These are phyloP conservation scores for Castanea crenata DNA, from an alignment of 306 rosid species.

Conservation along the genomic window DNA sequence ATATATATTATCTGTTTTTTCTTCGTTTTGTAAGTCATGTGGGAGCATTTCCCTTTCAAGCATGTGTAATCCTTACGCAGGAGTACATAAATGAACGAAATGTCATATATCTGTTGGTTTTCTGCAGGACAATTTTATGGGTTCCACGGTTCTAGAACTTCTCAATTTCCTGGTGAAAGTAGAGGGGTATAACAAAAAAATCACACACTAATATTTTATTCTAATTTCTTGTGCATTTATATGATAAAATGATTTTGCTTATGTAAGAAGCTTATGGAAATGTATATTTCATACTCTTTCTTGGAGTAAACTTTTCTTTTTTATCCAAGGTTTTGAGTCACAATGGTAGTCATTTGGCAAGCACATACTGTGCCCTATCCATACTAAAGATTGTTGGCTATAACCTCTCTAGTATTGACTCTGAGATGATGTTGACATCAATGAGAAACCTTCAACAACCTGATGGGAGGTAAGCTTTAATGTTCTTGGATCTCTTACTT, in stretches of 20 bases:
- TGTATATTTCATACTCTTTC: not conserved
- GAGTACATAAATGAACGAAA: not conserved
- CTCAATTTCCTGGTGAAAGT: conserved; percentile 62
- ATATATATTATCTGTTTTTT: not conserved
- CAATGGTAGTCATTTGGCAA: conserved; percentile 83
- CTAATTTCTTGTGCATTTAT: not conserved
- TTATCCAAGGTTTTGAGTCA: conserved; percentile 45
- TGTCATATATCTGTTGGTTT: conserved; percentile 14
- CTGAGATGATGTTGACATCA: conserved; percentile 49
- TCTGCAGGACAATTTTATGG: conserved; percentile 80
- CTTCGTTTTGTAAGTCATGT: not conserved
- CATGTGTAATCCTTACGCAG: not conserved
- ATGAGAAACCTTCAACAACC: conserved; percentile 94
- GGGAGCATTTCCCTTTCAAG: not conserved
- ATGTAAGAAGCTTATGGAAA: not conserved
- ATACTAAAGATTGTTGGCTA: conserved; percentile 77
- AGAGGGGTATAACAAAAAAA: conserved; percentile 54
- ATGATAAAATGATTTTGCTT: not conserved
- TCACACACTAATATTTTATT: not conserved
- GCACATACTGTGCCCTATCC: conserved; percentile 82
- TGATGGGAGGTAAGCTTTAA: conserved; percentile 78
- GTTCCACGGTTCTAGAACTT: conserved; percentile 72
- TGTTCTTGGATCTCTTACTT: not conserved
- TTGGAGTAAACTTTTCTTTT: not conserved
- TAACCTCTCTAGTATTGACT: conserved; percentile 54